Conservation (phyloP, 768 basidiomycete species). For the Dacryopinax spathularia region DNA sequence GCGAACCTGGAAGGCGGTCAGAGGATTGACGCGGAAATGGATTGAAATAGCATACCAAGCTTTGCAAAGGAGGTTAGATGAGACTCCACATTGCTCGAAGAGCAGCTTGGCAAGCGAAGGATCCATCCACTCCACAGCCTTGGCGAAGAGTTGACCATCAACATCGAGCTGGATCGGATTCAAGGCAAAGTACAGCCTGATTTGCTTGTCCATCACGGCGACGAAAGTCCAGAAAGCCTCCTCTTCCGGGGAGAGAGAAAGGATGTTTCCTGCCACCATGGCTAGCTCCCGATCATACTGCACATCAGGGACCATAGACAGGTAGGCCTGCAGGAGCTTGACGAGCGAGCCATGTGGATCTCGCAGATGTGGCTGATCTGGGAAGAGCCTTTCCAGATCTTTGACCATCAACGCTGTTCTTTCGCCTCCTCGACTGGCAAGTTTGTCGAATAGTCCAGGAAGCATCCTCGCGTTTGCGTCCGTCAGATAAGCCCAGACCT, state of each 20-base stretch:
- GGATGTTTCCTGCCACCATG: slow-evolving; percentile 53
- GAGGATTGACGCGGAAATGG: neutral
- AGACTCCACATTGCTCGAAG: slow-evolving; percentile 26
- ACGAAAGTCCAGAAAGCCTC: slow-evolving; percentile 87
- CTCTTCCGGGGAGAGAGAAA: slow-evolving; percentile 67
- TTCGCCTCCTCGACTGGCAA: slow-evolving; percentile 43
- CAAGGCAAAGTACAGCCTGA: slow-evolving; percentile 62
- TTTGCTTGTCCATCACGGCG: slow-evolving; percentile 69
- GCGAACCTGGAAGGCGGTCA: slow-evolving; percentile 42
- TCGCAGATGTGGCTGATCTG: slow-evolving; percentile 44
- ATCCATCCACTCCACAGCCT: slow-evolving; percentile 53
- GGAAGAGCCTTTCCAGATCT: slow-evolving; percentile 44
- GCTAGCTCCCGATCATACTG: slow-evolving; percentile 55
- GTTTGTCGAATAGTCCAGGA: slow-evolving; percentile 50
- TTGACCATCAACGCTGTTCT: slow-evolving; percentile 21
- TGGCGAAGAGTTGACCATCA: slow-evolving; percentile 55
- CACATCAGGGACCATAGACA: slow-evolving; percentile 75
- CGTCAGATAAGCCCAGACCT: slow-evolving; percentile 69
- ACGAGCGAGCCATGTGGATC: slow-evolving; percentile 41
- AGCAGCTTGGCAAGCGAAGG: slow-evolving; percentile 47
- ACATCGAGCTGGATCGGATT: slow-evolving; percentile 54
- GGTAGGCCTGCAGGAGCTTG: slow-evolving; percentile 51
- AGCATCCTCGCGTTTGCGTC: slow-evolving; percentile 60
- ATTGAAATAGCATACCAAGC: slow-evolving; percentile 38
- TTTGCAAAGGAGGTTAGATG: neutral